Evolutionary conservation across 2,329 filamentous ascomycete species (phyloP).

Genomic region (Metarhizium robertsii): DNA sequence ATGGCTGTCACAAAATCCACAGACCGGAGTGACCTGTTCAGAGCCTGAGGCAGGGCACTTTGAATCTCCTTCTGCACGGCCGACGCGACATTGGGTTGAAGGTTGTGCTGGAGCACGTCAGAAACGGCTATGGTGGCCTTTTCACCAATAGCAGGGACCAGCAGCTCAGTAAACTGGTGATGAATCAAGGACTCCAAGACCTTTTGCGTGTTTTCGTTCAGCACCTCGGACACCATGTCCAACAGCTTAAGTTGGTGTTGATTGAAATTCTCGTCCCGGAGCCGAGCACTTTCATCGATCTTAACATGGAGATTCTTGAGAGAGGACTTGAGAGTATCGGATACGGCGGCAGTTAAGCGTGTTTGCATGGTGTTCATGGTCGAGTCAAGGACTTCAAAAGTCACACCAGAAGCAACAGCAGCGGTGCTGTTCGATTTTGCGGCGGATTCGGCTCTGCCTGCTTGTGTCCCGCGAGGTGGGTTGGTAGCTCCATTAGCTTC

Average conservation of each 20-base stretch:
- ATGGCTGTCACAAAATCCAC: conserved; percentile 64
- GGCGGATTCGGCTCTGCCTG: conserved; percentile 18
- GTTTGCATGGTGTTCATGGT: conserved; percentile 46
- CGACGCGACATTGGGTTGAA: conserved; percentile 57
- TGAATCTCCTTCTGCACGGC: conserved; percentile 66
- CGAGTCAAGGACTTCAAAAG: conserved; percentile 39
- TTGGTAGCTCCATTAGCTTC: conserved; percentile 36
- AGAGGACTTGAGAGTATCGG: conserved; percentile 44
- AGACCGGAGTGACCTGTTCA: conserved; percentile 49
- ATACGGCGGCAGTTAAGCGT: conserved; percentile 39
- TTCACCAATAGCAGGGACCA: conserved; percentile 66
- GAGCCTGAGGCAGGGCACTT: conserved; percentile 56
- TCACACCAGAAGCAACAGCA: conserved; percentile 20
- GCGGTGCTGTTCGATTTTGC: conserved; percentile 15
- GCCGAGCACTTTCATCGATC: conserved; percentile 54
- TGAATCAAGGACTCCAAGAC: conserved; percentile 70
- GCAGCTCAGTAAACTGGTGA: conserved; percentile 62
- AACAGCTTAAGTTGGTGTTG: conserved; percentile 44
- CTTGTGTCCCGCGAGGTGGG: conserved; percentile 22
- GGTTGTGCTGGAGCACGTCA: conserved; percentile 58
- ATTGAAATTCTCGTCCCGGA: conserved; percentile 42
- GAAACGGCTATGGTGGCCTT: conserved; percentile 59
- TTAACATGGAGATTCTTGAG: conserved; percentile 53
- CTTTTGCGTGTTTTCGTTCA: conserved; percentile 57
- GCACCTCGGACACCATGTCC: conserved; percentile 48